A percentile compares a stretch with the other conserved stretches of the same genome.
phyloP scores from a whole-genome alignment of 306 rosid genomes.

The Cucumis hystrix region DNA sequence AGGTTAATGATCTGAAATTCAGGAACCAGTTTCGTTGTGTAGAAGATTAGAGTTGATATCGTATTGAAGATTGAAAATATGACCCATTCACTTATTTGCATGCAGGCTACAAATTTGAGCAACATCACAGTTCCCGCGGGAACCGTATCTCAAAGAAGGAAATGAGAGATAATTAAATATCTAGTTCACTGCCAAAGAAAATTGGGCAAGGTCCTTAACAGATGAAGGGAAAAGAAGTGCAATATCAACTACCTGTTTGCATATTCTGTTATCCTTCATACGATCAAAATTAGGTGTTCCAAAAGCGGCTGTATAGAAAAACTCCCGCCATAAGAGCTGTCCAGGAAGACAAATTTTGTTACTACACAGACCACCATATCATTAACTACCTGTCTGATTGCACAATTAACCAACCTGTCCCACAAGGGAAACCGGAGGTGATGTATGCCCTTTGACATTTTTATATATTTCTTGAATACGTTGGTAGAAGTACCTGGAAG shows the following conservation, averaged over 20 bases:
- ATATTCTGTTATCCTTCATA: conserved; percentile 70
- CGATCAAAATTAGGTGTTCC: conserved; percentile 85
- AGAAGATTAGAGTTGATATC: not conserved
- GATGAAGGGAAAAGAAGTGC: not conserved
- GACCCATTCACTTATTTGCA: not conserved
- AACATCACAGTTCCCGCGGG: not conserved
- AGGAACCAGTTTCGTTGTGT: not conserved
- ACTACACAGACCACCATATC: not conserved
- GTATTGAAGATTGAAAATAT: no score
- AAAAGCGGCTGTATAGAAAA: conserved; percentile 81
- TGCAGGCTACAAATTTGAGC: not conserved
- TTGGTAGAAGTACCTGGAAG: conserved; percentile 80
- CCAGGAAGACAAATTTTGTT: conserved; percentile 15
- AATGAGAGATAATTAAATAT: not conserved
- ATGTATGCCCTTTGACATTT: conserved; percentile 48
- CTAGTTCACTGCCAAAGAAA: not conserved
- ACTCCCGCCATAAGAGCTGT: conserved; percentile 88
- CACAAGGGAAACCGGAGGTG: conserved; percentile 76
- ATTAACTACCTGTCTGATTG: not conserved
- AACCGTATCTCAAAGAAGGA: not conserved
- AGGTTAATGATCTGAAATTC: not conserved
- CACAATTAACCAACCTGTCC: conserved; percentile 59
- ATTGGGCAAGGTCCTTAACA: not conserved
- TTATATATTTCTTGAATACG: conserved; percentile 53
- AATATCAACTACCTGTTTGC: conserved; percentile 61